These are phyloP conservation scores for Pelargonium exstipulatum DNA, from an alignment of 441 rosid species.

Conservation along the genomic window DNA sequence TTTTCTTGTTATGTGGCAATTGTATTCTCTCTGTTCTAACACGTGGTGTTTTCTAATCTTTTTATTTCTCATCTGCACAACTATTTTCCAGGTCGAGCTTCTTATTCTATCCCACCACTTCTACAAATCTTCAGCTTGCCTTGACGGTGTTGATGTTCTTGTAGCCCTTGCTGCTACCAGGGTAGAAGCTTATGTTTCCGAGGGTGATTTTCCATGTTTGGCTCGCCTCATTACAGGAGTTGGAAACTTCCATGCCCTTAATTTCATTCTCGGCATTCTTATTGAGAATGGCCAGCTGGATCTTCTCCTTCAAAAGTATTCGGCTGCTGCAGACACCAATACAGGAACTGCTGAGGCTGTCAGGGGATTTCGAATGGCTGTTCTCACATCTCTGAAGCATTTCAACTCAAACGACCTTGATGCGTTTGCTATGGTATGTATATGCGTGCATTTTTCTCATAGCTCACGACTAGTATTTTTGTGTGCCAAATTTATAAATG, in stretches of 20 bases:
- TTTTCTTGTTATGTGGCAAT: background rate
- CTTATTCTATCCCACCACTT: slow-evolving; percentile 94
- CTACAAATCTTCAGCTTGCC: slow-evolving; percentile 97
- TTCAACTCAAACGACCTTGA: slow-evolving; percentile 82
- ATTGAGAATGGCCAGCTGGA: slow-evolving; percentile 93
- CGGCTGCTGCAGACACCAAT: slow-evolving; percentile 82
- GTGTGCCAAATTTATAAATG: background rate
- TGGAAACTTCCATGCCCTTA: slow-evolving; percentile 92
- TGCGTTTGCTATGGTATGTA: slow-evolving; percentile 91
- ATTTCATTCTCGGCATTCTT: slow-evolving; percentile 89
- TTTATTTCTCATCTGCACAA: slow-evolving; percentile 4
- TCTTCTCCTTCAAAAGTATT: slow-evolving; percentile 88
- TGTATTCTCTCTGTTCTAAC: background rate
- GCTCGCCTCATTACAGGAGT: slow-evolving; percentile 93
- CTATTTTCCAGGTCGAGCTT: slow-evolving; percentile 72
- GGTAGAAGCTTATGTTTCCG: slow-evolving; percentile 86
- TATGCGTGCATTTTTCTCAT: slow-evolving; percentile 8
- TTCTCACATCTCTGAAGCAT: slow-evolving; percentile 83
- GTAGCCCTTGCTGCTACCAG: slow-evolving; percentile 95
- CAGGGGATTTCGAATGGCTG: slow-evolving; percentile 96
- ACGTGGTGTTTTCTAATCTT: slow-evolving; percentile 12
- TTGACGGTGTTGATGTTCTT: slow-evolving; percentile 98
- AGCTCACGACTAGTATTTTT: background rate
- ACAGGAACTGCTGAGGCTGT: slow-evolving; percentile 81
- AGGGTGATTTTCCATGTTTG: slow-evolving; percentile 93